Evolutionary conservation across 1,284 basidiomycete species (phyloP).

Genomic region (Heterobasidion parviporum): DNA sequence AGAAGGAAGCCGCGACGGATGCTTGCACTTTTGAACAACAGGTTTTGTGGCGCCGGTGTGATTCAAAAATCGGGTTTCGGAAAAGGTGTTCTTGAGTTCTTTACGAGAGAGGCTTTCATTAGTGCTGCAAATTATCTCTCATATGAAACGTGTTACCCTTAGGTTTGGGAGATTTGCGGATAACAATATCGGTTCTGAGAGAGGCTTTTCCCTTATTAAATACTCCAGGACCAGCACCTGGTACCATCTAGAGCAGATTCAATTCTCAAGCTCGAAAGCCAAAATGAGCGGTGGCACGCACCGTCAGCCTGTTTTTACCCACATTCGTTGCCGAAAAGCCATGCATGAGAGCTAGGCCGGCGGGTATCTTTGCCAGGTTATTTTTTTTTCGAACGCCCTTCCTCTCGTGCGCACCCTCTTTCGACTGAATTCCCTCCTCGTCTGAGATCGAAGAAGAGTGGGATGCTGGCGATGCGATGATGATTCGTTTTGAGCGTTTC

Average conservation of each 20-base stretch:
- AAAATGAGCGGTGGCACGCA: slow-evolving; percentile 20
- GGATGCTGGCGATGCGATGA: slow-evolving; percentile 29
- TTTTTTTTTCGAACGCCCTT: slow-evolving; percentile 10
- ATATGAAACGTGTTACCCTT: neutral
- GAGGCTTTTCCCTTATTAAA: slow-evolving; percentile 70
- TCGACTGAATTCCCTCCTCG: neutral
- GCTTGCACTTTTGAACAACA: neutral
- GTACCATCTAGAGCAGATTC: slow-evolving; percentile 31
- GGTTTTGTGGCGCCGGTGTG: neutral
- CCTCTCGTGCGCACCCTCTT: slow-evolving; percentile 7
- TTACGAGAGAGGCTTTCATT: too few relatives aligned
- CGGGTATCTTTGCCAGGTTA: slow-evolving; percentile 21
- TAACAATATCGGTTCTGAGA: slow-evolving; percentile 13
- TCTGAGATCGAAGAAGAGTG: neutral
- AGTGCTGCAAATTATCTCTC: too few relatives aligned
- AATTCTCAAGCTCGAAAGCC: neutral
- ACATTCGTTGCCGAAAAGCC: slow-evolving; percentile 67
- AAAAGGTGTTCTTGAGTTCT: too few relatives aligned
- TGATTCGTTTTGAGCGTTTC: slow-evolving; percentile 43
- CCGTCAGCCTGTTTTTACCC: slow-evolving; percentile 63
- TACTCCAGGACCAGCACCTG: slow-evolving; percentile 41
- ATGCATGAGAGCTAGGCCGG: slow-evolving; percentile 63
- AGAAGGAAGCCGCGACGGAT: neutral
- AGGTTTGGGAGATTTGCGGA: neutral
- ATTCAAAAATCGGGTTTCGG: neutral